Conservation (phyloP, 768 basidiomycete species). For the Auricularia sp. region DNA sequence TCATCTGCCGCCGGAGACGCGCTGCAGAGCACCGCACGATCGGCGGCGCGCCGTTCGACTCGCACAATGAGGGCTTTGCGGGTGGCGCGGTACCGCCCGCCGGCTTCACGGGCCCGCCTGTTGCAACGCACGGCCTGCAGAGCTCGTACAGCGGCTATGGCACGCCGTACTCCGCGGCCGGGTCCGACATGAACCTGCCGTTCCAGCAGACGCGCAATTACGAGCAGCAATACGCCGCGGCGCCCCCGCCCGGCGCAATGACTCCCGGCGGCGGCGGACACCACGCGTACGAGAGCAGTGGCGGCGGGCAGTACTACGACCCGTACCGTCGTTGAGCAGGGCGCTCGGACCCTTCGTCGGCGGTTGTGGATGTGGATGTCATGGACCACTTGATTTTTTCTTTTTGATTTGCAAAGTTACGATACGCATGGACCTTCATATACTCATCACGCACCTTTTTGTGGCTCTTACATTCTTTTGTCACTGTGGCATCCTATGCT, state of each 20-base stretch:
- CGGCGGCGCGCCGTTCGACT: background rate
- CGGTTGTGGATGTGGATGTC: too few species aligned
- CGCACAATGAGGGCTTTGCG: background rate
- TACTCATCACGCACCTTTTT: too few species aligned
- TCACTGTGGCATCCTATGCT: too few species aligned
- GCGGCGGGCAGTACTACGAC: background rate
- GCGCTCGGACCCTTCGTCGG: too few species aligned
- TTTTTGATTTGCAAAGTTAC: too few species aligned
- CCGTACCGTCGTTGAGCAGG: background rate
- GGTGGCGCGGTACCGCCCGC: background rate
- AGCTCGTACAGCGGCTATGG: background rate
- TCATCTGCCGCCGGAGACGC: background rate
- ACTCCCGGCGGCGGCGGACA: background rate
- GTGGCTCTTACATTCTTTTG: too few species aligned
- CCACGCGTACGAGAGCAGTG: background rate
- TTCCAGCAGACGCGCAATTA: background rate
- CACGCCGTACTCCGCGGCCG: background rate
- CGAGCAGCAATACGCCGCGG: background rate
- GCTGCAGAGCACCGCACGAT: background rate
- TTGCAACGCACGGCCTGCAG: background rate
- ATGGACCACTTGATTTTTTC: too few species aligned
- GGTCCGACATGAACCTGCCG: background rate
- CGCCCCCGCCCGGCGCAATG: background rate
- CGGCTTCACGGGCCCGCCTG: background rate
- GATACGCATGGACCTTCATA: too few species aligned